Percentiles rank a stretch among this genome's conserved stretches.
phyloP scores from a whole-genome alignment of 2,329 filamentous ascomycete genomes.

The Colletotrichum agaves region DNA sequence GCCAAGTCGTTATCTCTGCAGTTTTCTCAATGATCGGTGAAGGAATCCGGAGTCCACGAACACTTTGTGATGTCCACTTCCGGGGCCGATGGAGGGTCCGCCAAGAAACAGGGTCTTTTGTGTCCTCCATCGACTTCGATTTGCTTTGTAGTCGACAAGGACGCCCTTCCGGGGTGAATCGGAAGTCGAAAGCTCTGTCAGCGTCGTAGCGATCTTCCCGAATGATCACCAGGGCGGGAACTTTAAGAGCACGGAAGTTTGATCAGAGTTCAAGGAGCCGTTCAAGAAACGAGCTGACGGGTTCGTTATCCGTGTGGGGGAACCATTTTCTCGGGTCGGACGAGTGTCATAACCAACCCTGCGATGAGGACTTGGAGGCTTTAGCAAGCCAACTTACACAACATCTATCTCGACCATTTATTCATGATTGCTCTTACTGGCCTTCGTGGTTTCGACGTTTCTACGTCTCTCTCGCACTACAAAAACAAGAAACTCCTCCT shows the following conservation, averaged over 20 bases:
- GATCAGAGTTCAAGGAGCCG: slow-evolving; percentile 3
- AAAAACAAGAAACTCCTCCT: background rate
- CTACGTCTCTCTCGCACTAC: too few relatives aligned
- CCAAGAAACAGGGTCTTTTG: background rate
- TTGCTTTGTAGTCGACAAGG: too few relatives aligned
- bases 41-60: background rate
- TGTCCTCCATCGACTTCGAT: background rate
- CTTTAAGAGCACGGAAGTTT: background rate
- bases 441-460: background rate
- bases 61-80: too few relatives aligned
- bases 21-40: slow-evolving; percentile 6
- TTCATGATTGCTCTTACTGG: too few relatives aligned
- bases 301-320: background rate
- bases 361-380: too few relatives aligned
- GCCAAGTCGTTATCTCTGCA: background rate
- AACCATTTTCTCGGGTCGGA: background rate
- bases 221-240: background rate
- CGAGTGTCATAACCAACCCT: background rate
- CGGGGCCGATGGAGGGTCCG: background rate
- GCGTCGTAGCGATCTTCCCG: too few relatives aligned
- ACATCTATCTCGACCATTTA: too few relatives aligned
- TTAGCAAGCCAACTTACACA: too few relatives aligned
- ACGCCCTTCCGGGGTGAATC: too few relatives aligned
- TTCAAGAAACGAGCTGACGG: background rate
- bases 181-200: too few relatives aligned